A percentile compares a stretch with the other conserved stretches of the same genome.
Evolutionary conservation across 1,139 yeast species (phyloP).

Genomic region (Magnusiomyces paraingens): DNA sequence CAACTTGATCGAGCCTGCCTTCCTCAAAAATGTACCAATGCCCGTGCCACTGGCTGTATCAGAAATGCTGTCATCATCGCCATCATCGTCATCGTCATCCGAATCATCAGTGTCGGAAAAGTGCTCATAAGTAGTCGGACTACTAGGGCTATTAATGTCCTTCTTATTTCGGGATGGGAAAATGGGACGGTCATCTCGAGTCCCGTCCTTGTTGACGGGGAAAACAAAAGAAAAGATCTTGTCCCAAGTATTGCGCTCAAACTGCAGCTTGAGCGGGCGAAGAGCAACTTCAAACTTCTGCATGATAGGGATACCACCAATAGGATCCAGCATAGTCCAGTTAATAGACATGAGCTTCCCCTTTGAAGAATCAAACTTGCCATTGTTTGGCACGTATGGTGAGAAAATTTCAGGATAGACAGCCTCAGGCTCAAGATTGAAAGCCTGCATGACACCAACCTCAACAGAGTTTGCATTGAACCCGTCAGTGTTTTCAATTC

Average conservation of each 20-base stretch:
- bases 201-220: constrained; percentile 40
- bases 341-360: constrained; percentile 44
- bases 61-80: not conserved
- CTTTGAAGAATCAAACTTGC: constrained; percentile 23
- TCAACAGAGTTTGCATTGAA: constrained; percentile 53
- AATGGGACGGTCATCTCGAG: constrained; percentile 24
- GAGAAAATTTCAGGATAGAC: constrained; percentile 66
- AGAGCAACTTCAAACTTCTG: constrained; percentile 44
- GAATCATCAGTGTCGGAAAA: constrained; percentile 5
- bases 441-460: constrained; percentile 62
- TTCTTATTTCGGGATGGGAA: constrained; percentile 14
- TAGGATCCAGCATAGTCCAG: constrained; percentile 74
- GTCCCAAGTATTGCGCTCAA: constrained; percentile 65
- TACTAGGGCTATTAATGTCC: not conserved
- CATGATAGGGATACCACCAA: constrained; percentile 79
- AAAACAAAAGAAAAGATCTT: constrained; percentile 58
- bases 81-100: constrained; percentile 4
- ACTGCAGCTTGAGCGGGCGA: constrained; percentile 63
- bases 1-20: not conserved
- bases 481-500: constrained; percentile 58
- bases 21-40: not conserved
- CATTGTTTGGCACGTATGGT: constrained; percentile 36
- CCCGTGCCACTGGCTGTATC: too few species aligned
- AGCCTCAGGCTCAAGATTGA: constrained; percentile 56
- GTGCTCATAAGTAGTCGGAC: too few species aligned